These are phyloP conservation scores for Euphrasia arctica DNA, from an alignment of 305 asterid species.

Conservation along the genomic window DNA sequence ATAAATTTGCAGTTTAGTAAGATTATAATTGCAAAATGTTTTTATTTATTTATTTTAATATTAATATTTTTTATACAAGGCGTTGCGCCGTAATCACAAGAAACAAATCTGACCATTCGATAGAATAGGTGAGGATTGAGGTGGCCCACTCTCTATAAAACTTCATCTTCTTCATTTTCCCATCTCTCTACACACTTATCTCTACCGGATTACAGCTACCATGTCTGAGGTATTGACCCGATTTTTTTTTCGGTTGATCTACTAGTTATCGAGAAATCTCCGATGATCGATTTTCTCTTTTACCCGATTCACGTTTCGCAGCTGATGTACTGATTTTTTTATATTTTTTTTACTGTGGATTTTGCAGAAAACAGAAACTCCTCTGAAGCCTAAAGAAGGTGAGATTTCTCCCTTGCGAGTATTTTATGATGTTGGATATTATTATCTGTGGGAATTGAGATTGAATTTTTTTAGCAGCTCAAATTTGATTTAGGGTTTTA, in stretches of 20 bases:
- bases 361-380: conserved; percentile 36
- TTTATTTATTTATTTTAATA: too few relatives aligned
- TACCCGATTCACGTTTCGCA: neutral
- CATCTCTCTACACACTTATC: conserved; percentile 23
- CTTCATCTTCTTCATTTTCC: neutral
- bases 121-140: conserved; percentile 1
- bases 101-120: too few relatives aligned
- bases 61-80: too few relatives aligned
- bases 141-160: conserved; percentile 29
- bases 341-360: neutral
- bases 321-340: conserved; percentile 20
- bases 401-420: conserved; percentile 1
- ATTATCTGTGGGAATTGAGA: too few relatives aligned
- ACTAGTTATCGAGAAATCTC: neutral
- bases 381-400: conserved; percentile 37
- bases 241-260: too few relatives aligned
- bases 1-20: too few relatives aligned
- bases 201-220: conserved; percentile 16
- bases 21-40: too few relatives aligned
- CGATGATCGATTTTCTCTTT: neutral
- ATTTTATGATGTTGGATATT: neutral
- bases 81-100: too few relatives aligned
- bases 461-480: too few relatives aligned
- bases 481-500: too few relatives aligned
- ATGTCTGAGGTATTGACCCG: conserved; percentile 43